Evolutionary conservation across 805 yeast species (phyloP).

Genomic region (Candida vaughaniae): DNA sequence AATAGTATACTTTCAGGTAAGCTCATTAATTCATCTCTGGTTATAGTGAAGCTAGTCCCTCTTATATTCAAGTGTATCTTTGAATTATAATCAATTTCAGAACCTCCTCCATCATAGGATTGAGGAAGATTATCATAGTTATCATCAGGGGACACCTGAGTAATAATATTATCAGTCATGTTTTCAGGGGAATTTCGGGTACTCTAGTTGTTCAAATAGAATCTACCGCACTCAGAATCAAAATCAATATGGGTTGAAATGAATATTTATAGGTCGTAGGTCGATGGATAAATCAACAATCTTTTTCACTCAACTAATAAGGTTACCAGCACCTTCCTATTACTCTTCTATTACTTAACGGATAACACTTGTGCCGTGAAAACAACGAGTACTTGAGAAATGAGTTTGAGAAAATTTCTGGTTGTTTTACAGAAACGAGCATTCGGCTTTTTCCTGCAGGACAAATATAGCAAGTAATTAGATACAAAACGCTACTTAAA

Average conservation of each 20-base stretch:
- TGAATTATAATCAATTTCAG: constrained; percentile 56
- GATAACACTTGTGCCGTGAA: no score
- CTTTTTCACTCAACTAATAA: no score
- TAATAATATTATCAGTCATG: constrained; percentile 55
- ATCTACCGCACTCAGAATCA: no score
- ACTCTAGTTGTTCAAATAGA: no score
- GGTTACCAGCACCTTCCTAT: constrained; percentile 18
- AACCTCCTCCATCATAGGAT: constrained; percentile 13
- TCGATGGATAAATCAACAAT: no score
- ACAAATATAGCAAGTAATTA: no score
- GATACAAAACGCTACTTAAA: no score
- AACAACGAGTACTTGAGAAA: not conserved
- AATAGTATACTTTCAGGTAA: constrained; percentile 87
- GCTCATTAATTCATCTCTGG: constrained; percentile 86
- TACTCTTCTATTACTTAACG: no score
- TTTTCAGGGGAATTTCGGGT: not conserved
- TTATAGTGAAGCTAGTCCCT: constrained; percentile 69
- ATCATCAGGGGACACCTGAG: constrained; percentile 62
- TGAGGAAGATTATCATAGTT: constrained; percentile 20
- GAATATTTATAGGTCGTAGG: no score
- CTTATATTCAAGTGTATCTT: constrained; percentile 76
- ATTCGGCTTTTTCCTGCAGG: no score
- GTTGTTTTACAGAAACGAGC: constrained; percentile 5
- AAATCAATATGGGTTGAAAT: no score
- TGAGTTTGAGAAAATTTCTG: constrained; percentile 7